phyloP scores from a whole-genome alignment of 345 rosid species.

The Triadica sebifera region DNA sequence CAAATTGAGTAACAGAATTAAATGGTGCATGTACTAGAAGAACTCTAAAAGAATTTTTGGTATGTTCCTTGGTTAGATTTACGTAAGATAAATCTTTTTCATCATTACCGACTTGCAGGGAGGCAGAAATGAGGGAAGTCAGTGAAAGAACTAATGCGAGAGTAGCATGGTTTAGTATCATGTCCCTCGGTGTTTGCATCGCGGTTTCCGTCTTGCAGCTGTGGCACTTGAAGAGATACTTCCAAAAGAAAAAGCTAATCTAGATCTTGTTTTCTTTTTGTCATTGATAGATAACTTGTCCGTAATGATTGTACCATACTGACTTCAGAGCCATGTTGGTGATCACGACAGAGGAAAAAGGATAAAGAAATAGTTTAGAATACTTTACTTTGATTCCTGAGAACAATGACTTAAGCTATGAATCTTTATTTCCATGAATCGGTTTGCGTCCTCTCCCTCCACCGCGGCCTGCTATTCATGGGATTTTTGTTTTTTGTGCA shows the following conservation, averaged over 20 bases:
- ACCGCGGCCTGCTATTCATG: too few species aligned
- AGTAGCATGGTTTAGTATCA: slow-evolving; percentile 18
- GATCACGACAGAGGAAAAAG: not conserved
- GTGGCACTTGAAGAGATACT: slow-evolving; percentile 14
- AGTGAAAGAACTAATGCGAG: slow-evolving; percentile 15
- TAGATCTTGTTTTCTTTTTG: not conserved
- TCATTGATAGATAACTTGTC: slow-evolving; percentile 1
- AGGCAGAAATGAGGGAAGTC: slow-evolving; percentile 19
- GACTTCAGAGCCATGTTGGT: not conserved
- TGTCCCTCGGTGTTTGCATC: slow-evolving; percentile 16
- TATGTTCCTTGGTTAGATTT: not conserved
- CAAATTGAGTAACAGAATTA: not conserved
- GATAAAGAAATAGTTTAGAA: not conserved
- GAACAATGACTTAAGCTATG: too few species aligned
- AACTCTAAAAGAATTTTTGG: not conserved
- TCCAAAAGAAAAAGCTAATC: slow-evolving; percentile 18
- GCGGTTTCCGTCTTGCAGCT: slow-evolving; percentile 11
- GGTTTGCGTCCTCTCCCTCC: not conserved
- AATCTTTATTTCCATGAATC: too few species aligned
- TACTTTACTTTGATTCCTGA: slow-evolving; percentile 4
- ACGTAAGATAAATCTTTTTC: not conserved
- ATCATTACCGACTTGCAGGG: not conserved
- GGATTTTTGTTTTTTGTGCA: too few species aligned
- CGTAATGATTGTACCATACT: not conserved
- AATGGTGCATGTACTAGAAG: too few species aligned